Evolutionary conservation across 2,329 filamentous ascomycete genomes (phyloP).

Genomic region (Colletotrichum sp.): DNA sequence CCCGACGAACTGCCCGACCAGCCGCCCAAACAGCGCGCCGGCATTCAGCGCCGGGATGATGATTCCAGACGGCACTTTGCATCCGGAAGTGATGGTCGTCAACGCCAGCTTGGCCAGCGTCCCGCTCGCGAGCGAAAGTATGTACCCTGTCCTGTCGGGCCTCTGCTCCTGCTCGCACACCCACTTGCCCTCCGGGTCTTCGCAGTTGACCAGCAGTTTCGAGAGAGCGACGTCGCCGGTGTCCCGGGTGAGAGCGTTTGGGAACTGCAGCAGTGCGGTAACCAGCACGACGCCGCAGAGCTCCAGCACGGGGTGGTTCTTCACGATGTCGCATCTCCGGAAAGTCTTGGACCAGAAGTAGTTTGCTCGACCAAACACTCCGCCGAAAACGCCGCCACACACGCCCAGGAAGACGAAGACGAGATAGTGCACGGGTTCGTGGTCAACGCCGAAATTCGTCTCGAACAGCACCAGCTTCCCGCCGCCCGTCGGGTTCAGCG

Average conservation of each 20-base stretch:
- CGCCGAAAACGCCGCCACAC: slow-evolving; percentile 63
- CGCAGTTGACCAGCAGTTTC: slow-evolving; percentile 61
- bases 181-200: slow-evolving; percentile 40
- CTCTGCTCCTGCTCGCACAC: slow-evolving; percentile 54
- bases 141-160: slow-evolving; percentile 42
- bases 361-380: slow-evolving; percentile 62
- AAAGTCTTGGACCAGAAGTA: slow-evolving; percentile 62
- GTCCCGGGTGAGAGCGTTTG: slow-evolving; percentile 58
- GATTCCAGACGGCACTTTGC: slow-evolving; percentile 64
- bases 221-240: slow-evolving; percentile 62
- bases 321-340: slow-evolving; percentile 55
- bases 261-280: slow-evolving; percentile 60
- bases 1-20: slow-evolving; percentile 45
- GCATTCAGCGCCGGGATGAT: slow-evolving; percentile 65
- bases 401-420: slow-evolving; percentile 62
- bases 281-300: slow-evolving; percentile 57
- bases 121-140: slow-evolving; percentile 56
- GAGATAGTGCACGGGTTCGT: slow-evolving; percentile 58
- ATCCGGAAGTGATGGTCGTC: slow-evolving; percentile 63
- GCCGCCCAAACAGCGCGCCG: slow-evolving; percentile 61
- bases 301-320: slow-evolving; percentile 59
- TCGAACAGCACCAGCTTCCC: slow-evolving; percentile 67
- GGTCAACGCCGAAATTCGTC: slow-evolving; percentile 62
- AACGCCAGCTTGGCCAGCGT: slow-evolving; percentile 59
- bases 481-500: slow-evolving; percentile 63